Conservation (phyloP, 495 filamentous ascomycete genomes). For the Ramalina peruviana region DNA sequence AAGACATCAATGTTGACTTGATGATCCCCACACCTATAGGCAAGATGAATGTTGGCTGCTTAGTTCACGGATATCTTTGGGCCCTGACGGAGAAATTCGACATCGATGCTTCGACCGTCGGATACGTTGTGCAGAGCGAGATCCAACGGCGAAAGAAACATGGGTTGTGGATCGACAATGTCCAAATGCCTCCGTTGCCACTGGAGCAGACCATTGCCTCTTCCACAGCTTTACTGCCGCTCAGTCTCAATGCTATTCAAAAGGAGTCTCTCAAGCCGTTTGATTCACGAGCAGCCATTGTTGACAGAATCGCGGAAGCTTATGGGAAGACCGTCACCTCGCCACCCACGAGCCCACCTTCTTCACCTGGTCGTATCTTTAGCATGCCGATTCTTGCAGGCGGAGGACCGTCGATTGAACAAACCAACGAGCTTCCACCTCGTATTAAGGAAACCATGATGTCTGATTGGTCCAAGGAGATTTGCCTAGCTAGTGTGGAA, state of each 20-base stretch:
- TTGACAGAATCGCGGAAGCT: constrained; percentile 54
- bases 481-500: constrained; percentile 50
- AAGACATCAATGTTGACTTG: constrained; percentile 57
- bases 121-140: constrained; percentile 57
- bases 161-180: constrained; percentile 60
- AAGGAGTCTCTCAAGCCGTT: constrained; percentile 50
- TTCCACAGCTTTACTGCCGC: constrained; percentile 15
- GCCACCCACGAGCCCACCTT: constrained; percentile 52
- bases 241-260: constrained; percentile 30
- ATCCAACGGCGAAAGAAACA: constrained; percentile 56
- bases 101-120: constrained; percentile 51
- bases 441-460: constrained; percentile 59
- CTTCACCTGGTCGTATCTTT: constrained; percentile 54
- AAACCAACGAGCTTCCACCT: constrained; percentile 23
- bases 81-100: constrained; percentile 62
- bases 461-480: constrained; percentile 63
- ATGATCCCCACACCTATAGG: constrained; percentile 33
- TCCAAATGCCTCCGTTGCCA: constrained; percentile 37
- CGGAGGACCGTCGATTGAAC: background rate
- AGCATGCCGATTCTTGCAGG: constrained; percentile 39
- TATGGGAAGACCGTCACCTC: constrained; percentile 46
- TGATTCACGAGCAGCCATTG: constrained; percentile 48
- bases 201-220: constrained; percentile 31
- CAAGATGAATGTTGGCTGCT: constrained; percentile 64
- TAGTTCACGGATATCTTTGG: constrained; percentile 83